Conservation (phyloP, 495 filamentous ascomycete species). For the Ramalina intermedia region DNA sequence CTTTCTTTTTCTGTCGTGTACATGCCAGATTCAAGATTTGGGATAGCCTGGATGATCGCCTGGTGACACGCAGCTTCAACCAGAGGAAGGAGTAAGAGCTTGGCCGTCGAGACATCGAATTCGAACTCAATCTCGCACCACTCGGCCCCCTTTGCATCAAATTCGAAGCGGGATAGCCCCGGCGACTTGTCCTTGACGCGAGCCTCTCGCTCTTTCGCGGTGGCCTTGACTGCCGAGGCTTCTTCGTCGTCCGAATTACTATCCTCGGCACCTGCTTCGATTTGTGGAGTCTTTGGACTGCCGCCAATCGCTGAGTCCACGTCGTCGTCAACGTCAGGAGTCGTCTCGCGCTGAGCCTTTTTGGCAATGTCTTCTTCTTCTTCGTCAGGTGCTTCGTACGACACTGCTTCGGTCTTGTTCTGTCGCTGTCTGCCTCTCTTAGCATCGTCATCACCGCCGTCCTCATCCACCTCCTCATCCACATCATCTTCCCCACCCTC, state of each 20-base stretch:
- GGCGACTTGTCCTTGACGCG: slow-evolving; percentile 49
- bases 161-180: slow-evolving; percentile 61
- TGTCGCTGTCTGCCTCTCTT: slow-evolving; percentile 61
- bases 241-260: slow-evolving; percentile 27
- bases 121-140: slow-evolving; percentile 73
- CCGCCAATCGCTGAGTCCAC: slow-evolving; percentile 42
- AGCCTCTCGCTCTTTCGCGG: slow-evolving; percentile 38
- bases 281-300: slow-evolving; percentile 28
- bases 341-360: slow-evolving; percentile 37
- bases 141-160: slow-evolving; percentile 57
- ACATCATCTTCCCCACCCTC: slow-evolving; percentile 54
- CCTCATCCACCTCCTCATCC: slow-evolving; percentile 44
- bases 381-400: slow-evolving; percentile 84
- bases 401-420: slow-evolving; percentile 64
- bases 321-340: slow-evolving; percentile 30
- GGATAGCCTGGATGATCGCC: slow-evolving; percentile 77
- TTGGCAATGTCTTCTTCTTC: slow-evolving; percentile 66
- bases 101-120: slow-evolving; percentile 67
- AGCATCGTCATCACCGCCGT: slow-evolving; percentile 74
- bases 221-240: slow-evolving; percentile 16
- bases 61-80: slow-evolving; percentile 63
- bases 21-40: slow-evolving; percentile 54
- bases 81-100: slow-evolving; percentile 81
- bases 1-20: slow-evolving; percentile 50
- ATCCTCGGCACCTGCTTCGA: slow-evolving; percentile 32